These are phyloP conservation scores for Ambrosiella xylebori DNA, from an alignment of 2,329 filamentous ascomycete genomes.

Conservation along the genomic window DNA sequence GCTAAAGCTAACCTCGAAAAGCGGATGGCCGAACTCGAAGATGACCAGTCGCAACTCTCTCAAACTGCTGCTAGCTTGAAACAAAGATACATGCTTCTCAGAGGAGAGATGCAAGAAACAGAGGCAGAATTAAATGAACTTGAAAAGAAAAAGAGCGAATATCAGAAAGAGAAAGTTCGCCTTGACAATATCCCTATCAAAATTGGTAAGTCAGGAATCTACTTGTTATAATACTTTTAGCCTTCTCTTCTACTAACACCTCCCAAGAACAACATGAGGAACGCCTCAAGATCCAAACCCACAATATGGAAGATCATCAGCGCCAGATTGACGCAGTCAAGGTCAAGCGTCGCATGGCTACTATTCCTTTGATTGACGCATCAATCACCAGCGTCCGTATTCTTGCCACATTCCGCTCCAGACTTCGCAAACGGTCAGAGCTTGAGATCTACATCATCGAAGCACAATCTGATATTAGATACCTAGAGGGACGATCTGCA, in stretches of 20 bases:
- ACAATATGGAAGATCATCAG: constrained; percentile 39
- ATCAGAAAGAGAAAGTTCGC: constrained; percentile 48
- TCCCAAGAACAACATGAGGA: background rate
- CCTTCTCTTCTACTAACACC: background rate
- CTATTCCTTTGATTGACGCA: background rate
- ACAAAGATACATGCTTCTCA: background rate
- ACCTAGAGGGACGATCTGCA: constrained; percentile 47
- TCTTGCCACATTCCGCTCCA: constrained; percentile 4
- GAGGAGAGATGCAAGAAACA: background rate
- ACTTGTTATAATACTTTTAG: background rate
- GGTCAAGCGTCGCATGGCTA: constrained; percentile 3
- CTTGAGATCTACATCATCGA: constrained; percentile 54
- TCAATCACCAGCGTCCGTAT: constrained; percentile 4
- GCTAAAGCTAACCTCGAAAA: constrained; percentile 45
- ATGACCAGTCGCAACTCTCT: constrained; percentile 22
- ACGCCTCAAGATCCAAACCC: background rate
- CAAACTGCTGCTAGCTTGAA: constrained; percentile 21
- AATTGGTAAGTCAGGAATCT: constrained; percentile 26
- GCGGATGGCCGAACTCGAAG: constrained; percentile 28
- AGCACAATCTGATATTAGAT: constrained; percentile 60
- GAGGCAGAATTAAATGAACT: constrained; percentile 20
- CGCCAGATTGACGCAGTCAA: constrained; percentile 34
- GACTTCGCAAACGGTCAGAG: constrained; percentile 5
- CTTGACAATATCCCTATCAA: constrained; percentile 53
- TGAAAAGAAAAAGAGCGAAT: constrained; percentile 43